Conservation (phyloP, 2,329 filamentous ascomycete species). For the Colletotrichum liriopes region DNA sequence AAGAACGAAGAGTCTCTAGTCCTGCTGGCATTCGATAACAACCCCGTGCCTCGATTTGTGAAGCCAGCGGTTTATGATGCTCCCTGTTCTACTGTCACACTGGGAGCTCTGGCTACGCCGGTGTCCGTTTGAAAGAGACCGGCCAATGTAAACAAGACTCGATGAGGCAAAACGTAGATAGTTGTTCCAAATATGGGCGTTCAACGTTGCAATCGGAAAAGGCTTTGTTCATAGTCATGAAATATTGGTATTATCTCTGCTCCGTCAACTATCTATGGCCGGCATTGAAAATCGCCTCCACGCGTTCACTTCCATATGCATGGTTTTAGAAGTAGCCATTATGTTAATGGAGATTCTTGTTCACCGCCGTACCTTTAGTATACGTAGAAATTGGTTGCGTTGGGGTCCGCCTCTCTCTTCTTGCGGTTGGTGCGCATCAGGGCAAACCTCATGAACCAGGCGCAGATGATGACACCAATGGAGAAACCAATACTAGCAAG, state of each 20-base stretch:
- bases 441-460: too few relatives aligned
- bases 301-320: background rate
- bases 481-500: constrained; percentile 24
- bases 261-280: background rate
- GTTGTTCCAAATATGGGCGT: background rate
- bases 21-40: constrained; percentile 48
- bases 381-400: constrained; percentile 50
- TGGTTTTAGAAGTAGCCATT: too few relatives aligned
- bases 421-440: constrained; percentile 52
- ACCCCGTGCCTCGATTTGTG: constrained; percentile 45
- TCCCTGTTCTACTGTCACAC: constrained; percentile 45
- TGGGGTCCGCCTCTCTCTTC: constrained; percentile 45
- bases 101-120: constrained; percentile 45
- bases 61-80: constrained; percentile 47
- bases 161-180: too few relatives aligned
- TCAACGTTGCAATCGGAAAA: background rate
- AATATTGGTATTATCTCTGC: background rate
- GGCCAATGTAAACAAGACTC: rapidly evolving
- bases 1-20: constrained; percentile 46
- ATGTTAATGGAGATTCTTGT: too few relatives aligned
- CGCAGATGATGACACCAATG: too few relatives aligned
- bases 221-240: background rate
- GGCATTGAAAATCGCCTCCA: background rate
- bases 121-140: background rate
- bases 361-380: constrained; percentile 41